These are phyloP conservation scores for Cynara cardunculus DNA, from an alignment of 129 eudicot species.

Conservation along the genomic window DNA sequence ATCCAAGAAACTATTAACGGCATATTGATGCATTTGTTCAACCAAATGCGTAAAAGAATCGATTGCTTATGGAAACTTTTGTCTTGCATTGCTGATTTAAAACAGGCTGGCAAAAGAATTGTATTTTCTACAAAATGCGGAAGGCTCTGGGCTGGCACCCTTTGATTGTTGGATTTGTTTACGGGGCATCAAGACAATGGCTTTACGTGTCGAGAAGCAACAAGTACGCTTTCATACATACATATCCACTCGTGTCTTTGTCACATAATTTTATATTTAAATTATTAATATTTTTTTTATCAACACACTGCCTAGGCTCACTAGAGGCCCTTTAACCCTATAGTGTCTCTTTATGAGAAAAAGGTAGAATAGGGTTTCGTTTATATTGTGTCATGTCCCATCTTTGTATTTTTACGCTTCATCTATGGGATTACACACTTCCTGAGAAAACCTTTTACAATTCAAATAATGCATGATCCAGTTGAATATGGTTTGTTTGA, in stretches of 20 bases:
- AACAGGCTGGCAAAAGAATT: constrained; percentile 81
- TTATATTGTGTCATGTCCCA: neutral
- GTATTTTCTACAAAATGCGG: constrained; percentile 92
- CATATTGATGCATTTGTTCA: neutral
- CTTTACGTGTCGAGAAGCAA: constrained; percentile 93
- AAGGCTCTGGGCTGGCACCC: constrained; percentile 91
- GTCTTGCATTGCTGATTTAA: neutral
- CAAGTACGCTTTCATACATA: constrained; percentile 44
- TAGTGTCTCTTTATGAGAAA: neutral
- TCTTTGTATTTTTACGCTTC: neutral
- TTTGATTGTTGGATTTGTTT: constrained; percentile 98
- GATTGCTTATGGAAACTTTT: neutral
- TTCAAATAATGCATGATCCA: neutral
- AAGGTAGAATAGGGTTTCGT: neutral
- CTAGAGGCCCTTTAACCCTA: neutral
- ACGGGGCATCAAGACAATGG: constrained; percentile 97
- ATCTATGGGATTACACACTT: neutral
- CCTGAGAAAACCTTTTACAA: neutral
- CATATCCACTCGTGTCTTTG: constrained; percentile 7
- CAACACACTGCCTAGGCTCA: neutral
- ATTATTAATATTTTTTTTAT: neutral
- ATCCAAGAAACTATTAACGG: neutral
- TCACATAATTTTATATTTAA: neutral
- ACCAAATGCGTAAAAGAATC: constrained; percentile 2
- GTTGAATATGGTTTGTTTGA: neutral